Percentiles rank a stretch among this genome's conserved stretches.
These are phyloP conservation scores for Rugonectria rugulosa DNA, from an alignment of 2,329 filamentous ascomycete species.

Conservation along the genomic window DNA sequence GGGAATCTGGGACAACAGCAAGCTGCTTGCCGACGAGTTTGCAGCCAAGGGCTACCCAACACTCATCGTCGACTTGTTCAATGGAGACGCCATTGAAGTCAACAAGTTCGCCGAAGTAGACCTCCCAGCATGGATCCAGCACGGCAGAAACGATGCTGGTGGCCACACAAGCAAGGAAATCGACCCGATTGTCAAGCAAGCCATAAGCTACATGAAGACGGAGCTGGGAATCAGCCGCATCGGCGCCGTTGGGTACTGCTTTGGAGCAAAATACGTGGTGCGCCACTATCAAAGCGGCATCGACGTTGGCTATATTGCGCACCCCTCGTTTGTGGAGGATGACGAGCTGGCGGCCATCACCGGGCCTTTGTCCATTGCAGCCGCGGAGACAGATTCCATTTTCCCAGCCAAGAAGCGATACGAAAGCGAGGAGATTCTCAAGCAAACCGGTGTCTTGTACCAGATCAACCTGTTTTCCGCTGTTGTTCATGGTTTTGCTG, in stretches of 20 bases:
- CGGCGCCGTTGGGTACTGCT: slow-evolving; percentile 76
- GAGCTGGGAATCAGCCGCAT: slow-evolving; percentile 63
- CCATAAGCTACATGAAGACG: slow-evolving; percentile 62
- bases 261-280: slow-evolving; percentile 71
- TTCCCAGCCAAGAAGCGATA: slow-evolving; percentile 71
- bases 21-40: slow-evolving; percentile 48
- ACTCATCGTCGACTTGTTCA: slow-evolving; percentile 44
- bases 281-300: slow-evolving; percentile 70
- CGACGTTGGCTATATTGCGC: slow-evolving; percentile 77
- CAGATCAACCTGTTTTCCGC: slow-evolving; percentile 80
- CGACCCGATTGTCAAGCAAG: slow-evolving; percentile 41
- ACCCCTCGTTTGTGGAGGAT: slow-evolving; percentile 77
- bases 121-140: slow-evolving; percentile 39
- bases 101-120: slow-evolving; percentile 46
- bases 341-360: slow-evolving; percentile 71
- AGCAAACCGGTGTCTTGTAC: slow-evolving; percentile 65
- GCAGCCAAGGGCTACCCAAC: slow-evolving; percentile 43
- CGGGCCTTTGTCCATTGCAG: slow-evolving; percentile 73
- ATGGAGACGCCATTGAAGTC: slow-evolving; percentile 51
- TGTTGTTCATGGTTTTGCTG: slow-evolving; percentile 77
- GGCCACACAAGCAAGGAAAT: slow-evolving; percentile 43
- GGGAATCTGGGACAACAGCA: slow-evolving; percentile 55
- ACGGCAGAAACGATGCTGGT: slow-evolving; percentile 54
- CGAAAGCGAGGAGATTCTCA: slow-evolving; percentile 68
- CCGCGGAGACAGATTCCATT: slow-evolving; percentile 68